Conservation (phyloP, 768 basidiomycete genomes). For the Infundibulicybe gibba region DNA sequence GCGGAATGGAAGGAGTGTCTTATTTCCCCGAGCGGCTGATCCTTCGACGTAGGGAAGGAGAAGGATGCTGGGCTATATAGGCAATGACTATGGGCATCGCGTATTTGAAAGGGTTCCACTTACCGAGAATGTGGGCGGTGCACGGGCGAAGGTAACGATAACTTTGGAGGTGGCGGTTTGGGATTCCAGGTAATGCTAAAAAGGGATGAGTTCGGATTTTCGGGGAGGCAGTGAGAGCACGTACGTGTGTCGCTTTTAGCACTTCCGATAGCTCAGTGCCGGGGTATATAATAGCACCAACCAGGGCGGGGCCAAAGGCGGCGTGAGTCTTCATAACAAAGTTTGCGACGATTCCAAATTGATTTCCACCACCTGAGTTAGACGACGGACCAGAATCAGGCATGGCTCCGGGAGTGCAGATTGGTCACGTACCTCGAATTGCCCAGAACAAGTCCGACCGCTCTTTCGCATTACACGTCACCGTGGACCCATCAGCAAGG, state of each 20-base stretch:
- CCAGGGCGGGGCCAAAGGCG: conserved; percentile 1
- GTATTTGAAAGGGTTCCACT: neutral
- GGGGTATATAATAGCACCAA: conserved; percentile 10
- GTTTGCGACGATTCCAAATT: conserved; percentile 18
- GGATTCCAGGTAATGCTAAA: conserved; percentile 4
- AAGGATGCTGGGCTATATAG: conserved; percentile 1
- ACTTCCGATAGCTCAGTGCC: conserved; percentile 8
- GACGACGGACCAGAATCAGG: neutral
- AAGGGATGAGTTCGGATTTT: neutral
- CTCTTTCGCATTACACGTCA: conserved; percentile 8
- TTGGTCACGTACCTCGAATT: conserved; percentile 14
- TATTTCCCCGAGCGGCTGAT: conserved; percentile 4
- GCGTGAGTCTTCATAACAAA: conserved; percentile 11
- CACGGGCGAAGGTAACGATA: conserved; percentile 3
- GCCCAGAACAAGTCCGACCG: conserved; percentile 22
- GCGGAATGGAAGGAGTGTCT: conserved; percentile 15
- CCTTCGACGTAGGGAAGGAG: conserved; percentile 10
- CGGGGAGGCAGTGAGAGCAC: neutral
- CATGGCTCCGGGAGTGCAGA: neutral
- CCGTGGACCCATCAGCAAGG: conserved; percentile 13
- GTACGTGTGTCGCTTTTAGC: conserved; percentile 5
- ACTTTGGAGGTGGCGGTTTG: conserved; percentile 4
- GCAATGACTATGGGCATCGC: neutral
- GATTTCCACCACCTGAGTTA: conserved; percentile 11
- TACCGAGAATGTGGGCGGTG: conserved; percentile 6